phyloP scores from a whole-genome alignment of 2,329 filamentous ascomycete genomes.

The Sclerotinia subarctica region DNA sequence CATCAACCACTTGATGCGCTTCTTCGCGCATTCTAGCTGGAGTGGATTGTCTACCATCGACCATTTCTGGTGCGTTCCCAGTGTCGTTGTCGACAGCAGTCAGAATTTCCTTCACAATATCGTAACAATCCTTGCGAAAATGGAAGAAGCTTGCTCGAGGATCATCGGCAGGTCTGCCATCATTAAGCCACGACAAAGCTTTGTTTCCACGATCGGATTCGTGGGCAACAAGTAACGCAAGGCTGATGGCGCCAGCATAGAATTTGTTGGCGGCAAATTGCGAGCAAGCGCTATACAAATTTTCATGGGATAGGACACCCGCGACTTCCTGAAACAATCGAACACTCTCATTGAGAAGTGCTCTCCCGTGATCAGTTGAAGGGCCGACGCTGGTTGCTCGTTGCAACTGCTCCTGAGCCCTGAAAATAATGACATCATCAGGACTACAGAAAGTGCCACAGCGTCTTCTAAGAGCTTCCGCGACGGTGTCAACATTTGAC shows the following conservation, averaged over 20 bases:
- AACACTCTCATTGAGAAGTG: conserved; percentile 83
- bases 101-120: conserved; percentile 81
- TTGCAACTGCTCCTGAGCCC: conserved; percentile 92
- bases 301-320: conserved; percentile 73
- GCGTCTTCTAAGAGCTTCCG: conserved; percentile 84
- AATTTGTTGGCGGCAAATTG: conserved; percentile 83
- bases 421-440: conserved; percentile 97
- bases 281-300: conserved; percentile 71
- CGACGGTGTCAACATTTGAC: conserved; percentile 95
- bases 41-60: conserved; percentile 75
- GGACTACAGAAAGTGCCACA: conserved; percentile 97
- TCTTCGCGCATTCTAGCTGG: conserved; percentile 77
- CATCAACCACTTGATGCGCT: conserved; percentile 86
- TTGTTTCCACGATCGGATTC: conserved; percentile 84
- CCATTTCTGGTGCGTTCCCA: conserved; percentile 63
- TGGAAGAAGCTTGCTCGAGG: conserved; percentile 57
- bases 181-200: conserved; percentile 82
- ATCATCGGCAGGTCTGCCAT: conserved; percentile 71
- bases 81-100: conserved; percentile 71
- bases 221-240: conserved; percentile 78
- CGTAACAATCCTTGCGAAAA: conserved; percentile 75
- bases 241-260: conserved; percentile 87
- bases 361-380: conserved; percentile 73
- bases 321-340: conserved; percentile 87
- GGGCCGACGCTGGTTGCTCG: conserved; percentile 74